phyloP scores from a whole-genome alignment of 2,329 filamentous ascomycete genomes.

The Didymella segeticola region DNA sequence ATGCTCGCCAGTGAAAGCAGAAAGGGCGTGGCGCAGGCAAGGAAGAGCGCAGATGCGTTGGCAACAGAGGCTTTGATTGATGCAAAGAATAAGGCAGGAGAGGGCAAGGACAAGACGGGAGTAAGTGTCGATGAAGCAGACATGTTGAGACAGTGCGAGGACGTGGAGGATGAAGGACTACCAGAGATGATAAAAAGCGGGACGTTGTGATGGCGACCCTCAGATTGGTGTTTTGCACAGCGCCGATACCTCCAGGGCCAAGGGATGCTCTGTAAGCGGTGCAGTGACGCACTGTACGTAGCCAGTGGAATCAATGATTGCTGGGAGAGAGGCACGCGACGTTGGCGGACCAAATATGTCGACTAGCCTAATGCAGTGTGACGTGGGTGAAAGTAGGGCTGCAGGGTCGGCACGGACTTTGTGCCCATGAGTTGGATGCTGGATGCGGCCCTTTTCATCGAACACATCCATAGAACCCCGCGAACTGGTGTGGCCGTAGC shows the following conservation, averaged over 20 bases:
- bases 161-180: background rate
- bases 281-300: background rate
- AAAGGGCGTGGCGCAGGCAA: background rate
- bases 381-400: background rate
- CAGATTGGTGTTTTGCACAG: background rate
- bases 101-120: no score
- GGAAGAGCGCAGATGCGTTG: background rate
- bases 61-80: background rate
- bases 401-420: background rate
- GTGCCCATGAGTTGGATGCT: background rate
- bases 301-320: no score
- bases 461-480: constrained; percentile 10
- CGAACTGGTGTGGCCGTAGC: constrained; percentile 1
- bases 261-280: background rate
- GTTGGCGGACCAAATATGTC: no score
- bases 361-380: background rate
- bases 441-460: background rate
- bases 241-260: background rate
- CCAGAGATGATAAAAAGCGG: background rate
- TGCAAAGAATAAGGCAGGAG: background rate
- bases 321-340: no score
- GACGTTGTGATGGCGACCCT: background rate
- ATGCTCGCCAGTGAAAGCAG: background rate
- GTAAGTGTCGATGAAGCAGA: no score
- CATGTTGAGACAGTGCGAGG: no score